Conservation (phyloP, 1,139 yeast species). For the Sugiyamaella paludigena region DNA sequence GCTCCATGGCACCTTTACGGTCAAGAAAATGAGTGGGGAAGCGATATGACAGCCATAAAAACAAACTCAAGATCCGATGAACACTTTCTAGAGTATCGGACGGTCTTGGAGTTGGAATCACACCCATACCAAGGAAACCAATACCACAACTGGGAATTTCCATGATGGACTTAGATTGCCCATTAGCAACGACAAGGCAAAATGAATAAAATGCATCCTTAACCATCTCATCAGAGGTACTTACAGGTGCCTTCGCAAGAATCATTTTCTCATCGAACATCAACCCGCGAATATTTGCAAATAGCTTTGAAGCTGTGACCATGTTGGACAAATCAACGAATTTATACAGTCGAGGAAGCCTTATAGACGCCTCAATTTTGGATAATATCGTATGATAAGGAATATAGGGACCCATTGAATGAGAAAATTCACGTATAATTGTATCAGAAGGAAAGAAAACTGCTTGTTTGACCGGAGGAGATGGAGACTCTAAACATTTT, state of each 20-base stretch:
- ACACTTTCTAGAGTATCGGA: constrained; percentile 34
- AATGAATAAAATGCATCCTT: constrained; percentile 30
- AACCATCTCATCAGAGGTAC: constrained; percentile 19
- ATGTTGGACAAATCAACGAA: constrained; percentile 28
- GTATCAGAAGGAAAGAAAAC: constrained; percentile 34
- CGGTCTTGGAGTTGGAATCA: constrained; percentile 12
- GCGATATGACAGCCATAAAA: constrained; percentile 82
- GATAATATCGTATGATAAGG: constrained; percentile 27
- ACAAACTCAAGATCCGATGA: constrained; percentile 67
- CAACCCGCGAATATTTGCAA: constrained; percentile 31
- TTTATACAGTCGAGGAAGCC: constrained; percentile 22
- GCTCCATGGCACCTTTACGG: constrained; percentile 66
- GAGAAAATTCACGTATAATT: constrained; percentile 28
- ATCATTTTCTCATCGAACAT: constrained; percentile 33
- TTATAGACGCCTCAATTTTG: constrained; percentile 22
- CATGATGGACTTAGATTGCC: constrained; percentile 30
- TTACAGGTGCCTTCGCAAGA: constrained; percentile 39
- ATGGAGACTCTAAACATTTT: constrained; percentile 28
- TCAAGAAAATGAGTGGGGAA: constrained; percentile 82
- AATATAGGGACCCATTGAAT: constrained; percentile 21
- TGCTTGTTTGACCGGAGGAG: constrained; percentile 30
- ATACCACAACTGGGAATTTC: constrained; percentile 30
- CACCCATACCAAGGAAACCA: constrained; percentile 20
- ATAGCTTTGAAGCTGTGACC: constrained; percentile 30
- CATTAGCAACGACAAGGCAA: constrained; percentile 34